Base-by-base conservation (phyloP, 1,139 yeast genomes). In the Pichia norvegensis region DNA sequence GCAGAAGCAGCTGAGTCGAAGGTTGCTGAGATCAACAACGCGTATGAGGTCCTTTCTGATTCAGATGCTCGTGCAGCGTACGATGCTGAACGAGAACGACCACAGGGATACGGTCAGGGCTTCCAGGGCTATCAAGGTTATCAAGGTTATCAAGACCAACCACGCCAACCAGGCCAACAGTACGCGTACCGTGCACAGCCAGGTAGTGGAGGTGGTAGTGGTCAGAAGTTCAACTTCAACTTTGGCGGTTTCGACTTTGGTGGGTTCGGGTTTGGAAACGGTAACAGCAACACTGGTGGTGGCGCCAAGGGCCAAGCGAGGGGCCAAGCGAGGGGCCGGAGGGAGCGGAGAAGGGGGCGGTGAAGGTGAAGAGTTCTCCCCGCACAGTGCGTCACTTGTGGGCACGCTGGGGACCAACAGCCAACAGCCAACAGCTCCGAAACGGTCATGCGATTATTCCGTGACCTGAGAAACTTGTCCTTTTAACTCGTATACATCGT, bases 11-110 rank as follows among this genome's bases (percentile, higher is more conserved):
- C 33, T 2, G 95, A 87, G 63, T 69, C 70, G 40, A 86, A 85
- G 58, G 92, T 92, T 94, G 88, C 95, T 47, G 90, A 83, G 44
- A 85, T 92, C 53, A 92, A 92, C 64, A 87, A 84, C 60, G 98
- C 98, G 0, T 90, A 92, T 62, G 97, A 90, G 60, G 81, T 84
- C 4, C 69, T 92, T 41, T 76, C 90, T 10, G 78, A 84, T 54
- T 74, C 76, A 2, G 85, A 81, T n/a, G 33, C 33, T 7, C 33
- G 33, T n/a, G 33, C 33, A 14, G 33, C 82, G 44, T 86, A 84
- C 58, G 95, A 86, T 59, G 33, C 33, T 14, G 17, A 29, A n/a
- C 33, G 33, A 7, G 17, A 29, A n/a, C 13, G 17, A n/a, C 33
- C n/a, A n/a, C 33, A 9, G n/a, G n/a, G 9, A n/a, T n/a, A 9